Conservation (phyloP, 2,329 filamentous ascomycete genomes). For the Fusarium tanahbumbuense region DNA sequence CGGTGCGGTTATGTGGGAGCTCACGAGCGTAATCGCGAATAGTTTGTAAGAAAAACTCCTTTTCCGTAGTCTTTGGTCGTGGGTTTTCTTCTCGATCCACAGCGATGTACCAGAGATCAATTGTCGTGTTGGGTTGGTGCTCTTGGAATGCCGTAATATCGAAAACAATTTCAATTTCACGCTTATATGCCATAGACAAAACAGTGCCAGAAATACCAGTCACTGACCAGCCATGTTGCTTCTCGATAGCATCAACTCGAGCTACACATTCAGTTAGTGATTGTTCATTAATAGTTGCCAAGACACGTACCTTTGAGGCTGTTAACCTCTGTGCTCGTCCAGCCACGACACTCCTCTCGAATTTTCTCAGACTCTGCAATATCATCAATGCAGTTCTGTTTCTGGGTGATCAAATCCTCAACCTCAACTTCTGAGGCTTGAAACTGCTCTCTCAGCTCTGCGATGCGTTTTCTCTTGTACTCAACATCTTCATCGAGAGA, state of each 20-base stretch:
- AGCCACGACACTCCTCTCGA: constrained; percentile 88
- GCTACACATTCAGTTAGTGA: constrained; percentile 62
- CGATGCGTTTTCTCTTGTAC: constrained; percentile 74
- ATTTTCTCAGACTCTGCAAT: constrained; percentile 86
- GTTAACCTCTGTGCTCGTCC: constrained; percentile 84
- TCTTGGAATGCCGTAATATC: constrained; percentile 71
- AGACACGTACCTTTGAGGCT: constrained; percentile 74
- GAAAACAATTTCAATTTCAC: constrained; percentile 79
- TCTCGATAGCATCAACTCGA: constrained; percentile 74
- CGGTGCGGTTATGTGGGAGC: constrained; percentile 68
- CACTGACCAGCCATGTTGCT: constrained; percentile 77
- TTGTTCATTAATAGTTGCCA: not conserved
- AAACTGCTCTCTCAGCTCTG: constrained; percentile 73
- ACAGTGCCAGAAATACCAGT: constrained; percentile 70
- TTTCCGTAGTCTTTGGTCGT: constrained; percentile 70
- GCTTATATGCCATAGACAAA: constrained; percentile 79
- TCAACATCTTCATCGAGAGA: constrained; percentile 75
- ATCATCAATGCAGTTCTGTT: constrained; percentile 75
- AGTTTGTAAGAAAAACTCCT: constrained; percentile 79
- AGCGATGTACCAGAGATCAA: constrained; percentile 78
- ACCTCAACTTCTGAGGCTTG: constrained; percentile 74
- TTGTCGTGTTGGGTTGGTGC: constrained; percentile 61
- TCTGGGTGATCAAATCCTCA: constrained; percentile 71
- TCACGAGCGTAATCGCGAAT: constrained; percentile 75
- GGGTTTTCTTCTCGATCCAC: constrained; percentile 65